Evolutionary conservation across 345 rosid species (phyloP), one percentile per base, ranked within the genome.

Genomic region (Barbarea vulgaris): DNA sequence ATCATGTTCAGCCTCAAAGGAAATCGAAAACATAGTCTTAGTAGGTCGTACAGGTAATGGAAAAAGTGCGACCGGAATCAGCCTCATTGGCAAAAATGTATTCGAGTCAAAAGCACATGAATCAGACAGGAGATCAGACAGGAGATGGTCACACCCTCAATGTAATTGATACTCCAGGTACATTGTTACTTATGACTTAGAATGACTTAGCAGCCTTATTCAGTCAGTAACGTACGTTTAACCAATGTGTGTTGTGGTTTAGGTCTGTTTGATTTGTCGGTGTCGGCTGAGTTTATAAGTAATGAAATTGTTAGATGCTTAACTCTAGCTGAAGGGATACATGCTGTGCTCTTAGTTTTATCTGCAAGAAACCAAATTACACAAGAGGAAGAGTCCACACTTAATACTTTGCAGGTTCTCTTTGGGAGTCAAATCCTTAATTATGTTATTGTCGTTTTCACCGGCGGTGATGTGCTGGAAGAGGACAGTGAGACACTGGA

Each of bases 21-120:
- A 24, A 8, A 34, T 70, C 11, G 79, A 84, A 28, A 89, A 93
- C 14, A 69, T 89, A 25, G 97, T 92, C 51, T 54, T 92, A 54
- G 92, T 92, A 56, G 97, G 97, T 5, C 93, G 91, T 52, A 92
- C 97, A 0, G 97, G 97, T 3, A 92, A 89, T 39, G 97, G 97
- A 0, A 89, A 92, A 69, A 92, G 96, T 75, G 93, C 96, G 0
- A 92, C 97, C 0, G 97, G 89, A 4, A 92, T 89, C 63, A 84
- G 82, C 39, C 82, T 92, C 65, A 82, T 89, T 3, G 92, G 96
- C 27, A 70, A 73, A 55, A 82, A 51, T 64, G 86, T 84, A 64
- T 92, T 88, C 72, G 81, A 68, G 53, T 88, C 97, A 5, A 84
- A 84, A 79, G 71, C 87, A 62, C 82, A 91, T 57, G 85, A 91